phyloP scores from a whole-genome alignment of 805 yeast genomes.

The Metschnikowia henanensis region DNA sequence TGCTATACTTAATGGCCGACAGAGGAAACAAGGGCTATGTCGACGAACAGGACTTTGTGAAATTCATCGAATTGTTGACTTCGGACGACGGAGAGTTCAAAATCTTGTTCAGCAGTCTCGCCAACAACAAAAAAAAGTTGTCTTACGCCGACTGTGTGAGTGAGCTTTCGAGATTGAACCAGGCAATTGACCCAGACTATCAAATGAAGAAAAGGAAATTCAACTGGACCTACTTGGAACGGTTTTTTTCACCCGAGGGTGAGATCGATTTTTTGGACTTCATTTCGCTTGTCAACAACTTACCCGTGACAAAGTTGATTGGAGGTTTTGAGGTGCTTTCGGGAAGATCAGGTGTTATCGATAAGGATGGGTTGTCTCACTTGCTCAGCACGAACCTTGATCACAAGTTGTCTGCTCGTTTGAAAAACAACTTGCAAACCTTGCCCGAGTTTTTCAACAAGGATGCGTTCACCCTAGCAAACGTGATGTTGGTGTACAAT shows the following conservation, averaged over 20 bases:
- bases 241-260: slow-evolving; percentile 42
- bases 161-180: slow-evolving; percentile 36
- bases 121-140: slow-evolving; percentile 21
- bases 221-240: slow-evolving; percentile 43
- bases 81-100: slow-evolving; percentile 43
- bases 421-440: slow-evolving; percentile 33
- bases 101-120: slow-evolving; percentile 53
- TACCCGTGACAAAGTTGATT: slow-evolving; percentile 47
- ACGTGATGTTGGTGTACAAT: slow-evolving; percentile 41
- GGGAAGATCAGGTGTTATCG: slow-evolving; percentile 32
- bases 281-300: slow-evolving; percentile 39
- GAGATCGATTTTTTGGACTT: slow-evolving; percentile 39
- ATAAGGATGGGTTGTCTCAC: slow-evolving; percentile 30
- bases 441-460: slow-evolving; percentile 38
- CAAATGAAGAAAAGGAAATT: slow-evolving; percentile 42
- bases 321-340: slow-evolving; percentile 41
- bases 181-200: slow-evolving; percentile 41
- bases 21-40: slow-evolving; percentile 66
- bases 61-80: slow-evolving; percentile 57
- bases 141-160: slow-evolving; percentile 37
- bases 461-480: slow-evolving; percentile 35
- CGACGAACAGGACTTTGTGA: slow-evolving; percentile 68
- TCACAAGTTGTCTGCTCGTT: slow-evolving; percentile 40
- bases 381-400: slow-evolving; percentile 38
- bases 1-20: slow-evolving; percentile 85